Evolutionary conservation across 352 stramenopile species (phyloP).

Genomic region (Phytophthora sp.): DNA sequence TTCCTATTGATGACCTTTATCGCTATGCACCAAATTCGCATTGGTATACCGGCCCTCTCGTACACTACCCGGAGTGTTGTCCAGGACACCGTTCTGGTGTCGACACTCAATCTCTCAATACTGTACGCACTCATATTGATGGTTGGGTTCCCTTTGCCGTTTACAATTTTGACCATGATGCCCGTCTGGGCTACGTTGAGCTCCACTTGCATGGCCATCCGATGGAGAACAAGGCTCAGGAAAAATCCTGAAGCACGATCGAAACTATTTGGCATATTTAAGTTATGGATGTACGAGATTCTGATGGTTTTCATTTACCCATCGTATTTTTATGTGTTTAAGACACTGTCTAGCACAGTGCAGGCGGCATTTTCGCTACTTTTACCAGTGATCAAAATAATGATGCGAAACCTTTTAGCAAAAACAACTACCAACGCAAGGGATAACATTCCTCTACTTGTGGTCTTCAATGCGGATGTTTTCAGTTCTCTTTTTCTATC

Average conservation of each 20-base stretch:
- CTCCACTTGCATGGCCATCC: neutral
- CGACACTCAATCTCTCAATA: neutral
- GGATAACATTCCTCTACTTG: conserved; percentile 8
- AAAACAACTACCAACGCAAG: neutral
- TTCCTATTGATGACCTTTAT: conserved; percentile 15
- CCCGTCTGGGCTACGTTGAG: conserved; percentile 2
- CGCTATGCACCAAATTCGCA: conserved; percentile 8
- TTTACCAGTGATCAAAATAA: conserved; percentile 8
- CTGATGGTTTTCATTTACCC: conserved; percentile 5
- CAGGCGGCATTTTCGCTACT: conserved; percentile 11
- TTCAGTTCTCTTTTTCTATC: conserved; percentile 22
- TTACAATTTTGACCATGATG: conserved; percentile 2
- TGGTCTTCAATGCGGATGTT: conserved; percentile 25
- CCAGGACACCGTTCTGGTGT: neutral
- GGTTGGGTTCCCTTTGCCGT: conserved; percentile 8
- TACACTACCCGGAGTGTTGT: neutral
- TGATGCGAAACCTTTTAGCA: conserved; percentile 7
- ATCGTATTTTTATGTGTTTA: conserved; percentile 16
- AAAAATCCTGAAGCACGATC: neutral
- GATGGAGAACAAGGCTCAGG: conserved; percentile 3
- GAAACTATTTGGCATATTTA: neutral
- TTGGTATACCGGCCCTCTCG: neutral
- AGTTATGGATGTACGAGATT: conserved; percentile 2
- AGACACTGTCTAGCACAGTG: neutral
- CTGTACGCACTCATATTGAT: neutral